Evolutionary conservation across 352 stramenopile genomes (phyloP), one percentile per base, ranked within the genome.

Genomic region (Globisporangium sylvaticum): DNA sequence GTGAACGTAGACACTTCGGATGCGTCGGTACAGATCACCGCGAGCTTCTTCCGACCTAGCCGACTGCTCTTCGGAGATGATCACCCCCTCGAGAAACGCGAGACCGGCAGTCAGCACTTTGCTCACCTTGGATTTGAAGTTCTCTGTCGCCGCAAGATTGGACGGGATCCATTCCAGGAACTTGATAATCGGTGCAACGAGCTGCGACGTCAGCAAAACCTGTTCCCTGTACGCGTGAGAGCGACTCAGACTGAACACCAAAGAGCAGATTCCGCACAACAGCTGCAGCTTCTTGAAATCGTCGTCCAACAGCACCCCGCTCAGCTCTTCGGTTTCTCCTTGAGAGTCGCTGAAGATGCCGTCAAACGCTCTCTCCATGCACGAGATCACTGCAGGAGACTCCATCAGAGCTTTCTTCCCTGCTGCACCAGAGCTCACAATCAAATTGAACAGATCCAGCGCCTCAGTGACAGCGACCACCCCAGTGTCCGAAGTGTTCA

Each of bases 361-460:
- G 25, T 64, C 37, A 9, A 89, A 70, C 2, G 66, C 78, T 25
- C 62, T 65, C 50, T 82, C 69, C 52, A 92, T 62, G 24, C 62
- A 84, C n/a, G 68, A 42, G 3, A 89, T 56, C 25, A 90, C 86
- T 3, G 71, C 71, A 12, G 75, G 31, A 22, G 74, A 83, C 5
- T 80, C 71, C 70, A 89, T 84, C 34, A 92, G 64, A 31, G 81
- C 78, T 24, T 68, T 55, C 62, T 81, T 81, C 4, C 84, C 84
- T 10, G 68, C 42, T 18, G 57, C 44, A 0, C 82, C 83, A 27
- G 81, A 89, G 14, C 74, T 72, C 12, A 82, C 69, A 46, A 92
- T 80, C 25, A 78, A 74, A n/a, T 82, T 83, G 48, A 91, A 90
- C 20, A 88, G 81, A 66, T 85, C 72, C 22, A 92, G 59, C 64